Percentiles rank a stretch among this genome's conserved stretches.
Evolutionary conservation across 805 yeast genomes (phyloP).

Genomic region (Kuraishia hungarica): DNA sequence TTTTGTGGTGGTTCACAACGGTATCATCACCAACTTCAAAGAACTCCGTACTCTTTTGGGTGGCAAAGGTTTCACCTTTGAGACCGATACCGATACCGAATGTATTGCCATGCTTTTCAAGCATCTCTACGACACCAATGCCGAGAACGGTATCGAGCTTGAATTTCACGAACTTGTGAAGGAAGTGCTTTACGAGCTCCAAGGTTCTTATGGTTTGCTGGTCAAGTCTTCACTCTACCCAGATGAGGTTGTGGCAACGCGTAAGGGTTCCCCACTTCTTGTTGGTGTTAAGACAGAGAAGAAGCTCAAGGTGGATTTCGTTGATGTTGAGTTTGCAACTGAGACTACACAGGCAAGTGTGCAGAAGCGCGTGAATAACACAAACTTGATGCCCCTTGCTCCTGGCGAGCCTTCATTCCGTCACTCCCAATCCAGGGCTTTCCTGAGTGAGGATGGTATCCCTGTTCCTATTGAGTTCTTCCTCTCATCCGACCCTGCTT

Average conservation of each 20-base stretch:
- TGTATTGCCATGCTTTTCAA: conserved; percentile 93
- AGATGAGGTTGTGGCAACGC: conserved; percentile 91
- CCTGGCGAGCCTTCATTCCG: conserved; percentile 51
- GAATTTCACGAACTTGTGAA: conserved; percentile 92
- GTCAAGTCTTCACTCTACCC: conserved; percentile 91
- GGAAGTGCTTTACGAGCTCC: conserved; percentile 84
- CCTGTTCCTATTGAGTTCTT: conserved; percentile 95
- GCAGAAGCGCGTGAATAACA: conserved; percentile 7
- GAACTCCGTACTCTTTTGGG: conserved; percentile 77
- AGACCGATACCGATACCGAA: conserved; percentile 95
- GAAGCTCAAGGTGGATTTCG: conserved; percentile 94
- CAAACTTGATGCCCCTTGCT: conserved; percentile 42
- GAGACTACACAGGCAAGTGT: conserved; percentile 28
- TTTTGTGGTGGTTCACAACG: conserved; percentile 92
- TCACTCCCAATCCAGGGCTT: conserved; percentile 94
- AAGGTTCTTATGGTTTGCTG: conserved; percentile 95
- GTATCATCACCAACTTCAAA: conserved; percentile 93
- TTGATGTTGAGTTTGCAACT: conserved; percentile 89
- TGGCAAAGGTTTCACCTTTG: conserved; percentile 75
- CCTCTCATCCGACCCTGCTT: conserved; percentile 94
- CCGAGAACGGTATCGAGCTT: conserved; percentile 63
- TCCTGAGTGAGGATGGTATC: conserved; percentile 84
- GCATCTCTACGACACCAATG: conserved; percentile 75
- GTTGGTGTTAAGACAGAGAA: conserved; percentile 96
- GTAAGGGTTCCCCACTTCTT: conserved; percentile 96